Evolutionary conservation across 306 rosid genomes (phyloP).

Genomic region (Ormosia semicastrata): DNA sequence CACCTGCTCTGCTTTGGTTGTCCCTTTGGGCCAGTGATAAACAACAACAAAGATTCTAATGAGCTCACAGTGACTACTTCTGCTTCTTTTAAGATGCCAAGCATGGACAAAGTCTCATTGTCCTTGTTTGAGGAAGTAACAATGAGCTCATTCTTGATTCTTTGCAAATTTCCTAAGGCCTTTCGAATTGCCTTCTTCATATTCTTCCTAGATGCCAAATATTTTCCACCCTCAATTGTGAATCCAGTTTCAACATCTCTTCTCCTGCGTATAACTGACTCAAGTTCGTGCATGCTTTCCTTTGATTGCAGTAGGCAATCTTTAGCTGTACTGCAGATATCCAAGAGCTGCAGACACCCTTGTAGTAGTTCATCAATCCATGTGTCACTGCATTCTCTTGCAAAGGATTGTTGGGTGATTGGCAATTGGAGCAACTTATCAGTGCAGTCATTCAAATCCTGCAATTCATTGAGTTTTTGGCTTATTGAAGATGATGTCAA

Average conservation of each 20-base stretch:
- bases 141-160: neutral
- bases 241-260: constrained; percentile 20
- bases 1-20: neutral
- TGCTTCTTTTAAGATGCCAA: constrained; percentile 5
- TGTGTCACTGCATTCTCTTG: neutral
- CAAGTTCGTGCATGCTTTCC: constrained; percentile 30
- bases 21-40: neutral
- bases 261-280: constrained; percentile 29
- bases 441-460: constrained; percentile 33
- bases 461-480: constrained; percentile 17
- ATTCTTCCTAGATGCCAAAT: constrained; percentile 33
- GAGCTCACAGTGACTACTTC: constrained; percentile 16
- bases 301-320: constrained; percentile 33
- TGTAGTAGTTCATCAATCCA: constrained; percentile 28
- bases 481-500: constrained; percentile 23
- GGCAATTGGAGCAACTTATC: constrained; percentile 38
- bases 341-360: constrained; percentile 31
- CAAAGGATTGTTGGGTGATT: constrained; percentile 20
- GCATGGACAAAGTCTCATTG: neutral
- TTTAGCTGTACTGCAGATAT: constrained; percentile 31
- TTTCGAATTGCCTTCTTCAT: constrained; percentile 33
- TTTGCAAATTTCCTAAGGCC: constrained; percentile 31
- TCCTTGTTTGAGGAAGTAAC: neutral
- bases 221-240: constrained; percentile 25
- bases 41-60: constrained; percentile 1